Base-by-base conservation (phyloP, 257 asterid species). In the Mentha longifolia region DNA sequence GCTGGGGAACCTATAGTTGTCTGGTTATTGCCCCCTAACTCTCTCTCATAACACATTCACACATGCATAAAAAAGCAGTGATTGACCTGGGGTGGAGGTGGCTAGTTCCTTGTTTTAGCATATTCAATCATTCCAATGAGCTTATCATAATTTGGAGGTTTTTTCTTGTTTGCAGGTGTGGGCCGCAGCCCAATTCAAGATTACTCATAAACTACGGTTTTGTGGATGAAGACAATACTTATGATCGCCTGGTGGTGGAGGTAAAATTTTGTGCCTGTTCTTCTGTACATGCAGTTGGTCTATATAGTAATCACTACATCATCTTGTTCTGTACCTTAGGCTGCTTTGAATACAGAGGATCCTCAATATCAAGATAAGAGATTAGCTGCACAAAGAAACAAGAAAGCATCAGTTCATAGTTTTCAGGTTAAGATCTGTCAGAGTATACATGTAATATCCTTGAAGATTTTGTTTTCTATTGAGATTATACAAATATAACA, bases 301-400 rank as follows among this genome's bases (percentile, higher is more conserved):
- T 59, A 52, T 62, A 51, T 74, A 62, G 19, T 68, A 61, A 77
- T 62, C 55, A 14, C 17, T 42, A 42, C 20, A 46, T 65, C 47
- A 68, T 65, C 62, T 79, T 58, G 51, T 72, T 61, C 59, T 72
- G 66, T 74, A 58, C 25, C 66, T 59, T 84, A 95, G 99, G 99
- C 96, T 58, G 89, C 98, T 52, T 75, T 95, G 79, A 85, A 85
- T 86, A 92, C 94, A 0, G 96, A 95, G 84, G 99, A 95, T 79
- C 99, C 99, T 76, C 99, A 88, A 75, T 92, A 95, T 78, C 99
- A 95, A 79, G 95, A 92, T 77, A 95, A 92, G 87, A 77, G 99
- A 79, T 67, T 95, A 89, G 99, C 92, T 81, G 99, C 99, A 80
- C 99, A 95, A 76, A 87, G 98, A 81, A 95, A 92, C 73, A 97